phyloP scores from a whole-genome alignment of 192 early-diverging fungal genomes.

The Cetraspora pellucida region DNA sequence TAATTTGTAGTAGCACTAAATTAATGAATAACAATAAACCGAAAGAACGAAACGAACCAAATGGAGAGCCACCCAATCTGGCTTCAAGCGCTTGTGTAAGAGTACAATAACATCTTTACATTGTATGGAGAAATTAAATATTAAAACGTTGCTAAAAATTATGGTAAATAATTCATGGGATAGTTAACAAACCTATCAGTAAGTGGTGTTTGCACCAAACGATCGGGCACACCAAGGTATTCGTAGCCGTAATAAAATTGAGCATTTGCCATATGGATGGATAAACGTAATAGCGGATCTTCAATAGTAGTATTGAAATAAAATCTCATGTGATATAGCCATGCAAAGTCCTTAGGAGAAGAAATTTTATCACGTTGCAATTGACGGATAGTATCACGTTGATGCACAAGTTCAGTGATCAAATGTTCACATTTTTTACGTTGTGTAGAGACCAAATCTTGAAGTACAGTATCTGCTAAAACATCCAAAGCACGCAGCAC shows the following conservation, averaged over 20 bases:
- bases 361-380: slow-evolving; percentile 54
- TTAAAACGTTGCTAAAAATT: too few species aligned
- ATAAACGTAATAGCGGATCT: slow-evolving; percentile 73
- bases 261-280: slow-evolving; percentile 92
- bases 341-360: slow-evolving; percentile 81
- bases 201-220: slow-evolving; percentile 97
- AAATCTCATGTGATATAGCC: slow-evolving; percentile 97
- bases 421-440: slow-evolving; percentile 97
- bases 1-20: too few species aligned
- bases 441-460: slow-evolving; percentile 77
- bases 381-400: slow-evolving; percentile 87
- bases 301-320: slow-evolving; percentile 60
- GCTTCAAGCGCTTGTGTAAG: slow-evolving; percentile 95
- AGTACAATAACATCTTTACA: slow-evolving; percentile 87
- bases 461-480: slow-evolving; percentile 91
- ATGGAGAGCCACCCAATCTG: slow-evolving; percentile 94
- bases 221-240: slow-evolving; percentile 95
- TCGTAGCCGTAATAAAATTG: slow-evolving; percentile 96
- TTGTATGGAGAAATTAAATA: slow-evolving; percentile 29
- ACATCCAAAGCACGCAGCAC: slow-evolving; percentile 77
- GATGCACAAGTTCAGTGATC: slow-evolving; percentile 99
- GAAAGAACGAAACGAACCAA: too few species aligned
- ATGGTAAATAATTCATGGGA: too few species aligned
- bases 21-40: too few species aligned
- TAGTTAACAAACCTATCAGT: slow-evolving; percentile 65